Base-by-base conservation (phyloP, 2,329 filamentous ascomycete species). In the Xenoacremonium recifei region DNA sequence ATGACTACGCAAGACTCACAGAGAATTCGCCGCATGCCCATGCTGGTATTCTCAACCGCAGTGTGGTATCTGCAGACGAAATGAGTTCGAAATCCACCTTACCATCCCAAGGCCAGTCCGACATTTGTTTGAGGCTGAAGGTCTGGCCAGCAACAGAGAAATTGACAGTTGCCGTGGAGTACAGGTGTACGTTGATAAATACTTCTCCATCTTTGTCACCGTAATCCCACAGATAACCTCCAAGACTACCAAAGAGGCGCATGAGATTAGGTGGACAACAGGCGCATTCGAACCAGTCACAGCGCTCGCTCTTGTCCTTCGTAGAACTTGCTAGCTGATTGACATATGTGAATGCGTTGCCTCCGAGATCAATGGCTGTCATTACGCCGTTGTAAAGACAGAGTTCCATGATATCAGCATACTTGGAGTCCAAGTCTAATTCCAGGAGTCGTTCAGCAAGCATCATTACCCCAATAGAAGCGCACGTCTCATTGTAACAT, bases 401-500 rank as follows among this genome's bases (percentile, higher is more conserved):
- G 2, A 82, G 59, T 54, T 84, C 80, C 71, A 84, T 76, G 30
- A 82, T 62, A 52, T 84, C 80, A 1, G 67, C 72, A 48, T 78
- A 81, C 20, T 69, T 66, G 1, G 69, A 62, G 51, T 81, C 63
- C 10, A 80, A 64, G 25, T 80, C 70, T 18, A 78, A 53, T 45
- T 78, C 71, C 1, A 82, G 61, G 7, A 82, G 54, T 5, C 79
- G 62, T 46, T 82, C 75, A 0, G 76, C 77, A 2, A 82, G 62
- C 76, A 82, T 80, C 65, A 82, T 77, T 3, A 79, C 71, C 5
- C 74, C 79, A 46, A 82, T 80, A 0, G 72, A 70, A 2, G 79
- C 80, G 53, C 76, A 82, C 1, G 80, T 84, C 58, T 83, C 79
- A 2, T 76, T 70, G 55, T 82, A 83, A 51, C 79, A 82, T 3